These are phyloP conservation scores for Monotropa hypopitys DNA, from an alignment of 179 eudicot species.

Conservation along the genomic window DNA sequence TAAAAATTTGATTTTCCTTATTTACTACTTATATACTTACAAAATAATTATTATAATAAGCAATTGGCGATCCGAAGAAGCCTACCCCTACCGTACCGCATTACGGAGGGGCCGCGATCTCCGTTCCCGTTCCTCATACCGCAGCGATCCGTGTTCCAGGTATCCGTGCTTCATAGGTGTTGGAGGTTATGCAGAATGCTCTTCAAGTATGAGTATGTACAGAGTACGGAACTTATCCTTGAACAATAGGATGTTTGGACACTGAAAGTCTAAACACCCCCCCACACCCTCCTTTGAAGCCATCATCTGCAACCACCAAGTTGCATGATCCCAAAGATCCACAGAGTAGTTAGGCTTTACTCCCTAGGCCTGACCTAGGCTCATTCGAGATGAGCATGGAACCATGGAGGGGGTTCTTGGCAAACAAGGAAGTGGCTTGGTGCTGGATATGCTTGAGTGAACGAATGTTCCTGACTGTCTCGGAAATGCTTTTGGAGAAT, in stretches of 20 bases:
- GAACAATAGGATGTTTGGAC: background rate
- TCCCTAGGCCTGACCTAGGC: background rate
- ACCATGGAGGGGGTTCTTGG: background rate
- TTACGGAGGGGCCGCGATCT: too few species aligned
- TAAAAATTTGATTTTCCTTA: too few species aligned
- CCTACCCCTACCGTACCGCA: too few species aligned
- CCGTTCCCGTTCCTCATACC: too few species aligned
- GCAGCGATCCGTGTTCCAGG: too few species aligned
- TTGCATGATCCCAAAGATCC: background rate
- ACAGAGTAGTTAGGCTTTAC: background rate
- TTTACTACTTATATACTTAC: too few species aligned
- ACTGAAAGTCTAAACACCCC: too few species aligned
- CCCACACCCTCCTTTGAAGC: too few species aligned
- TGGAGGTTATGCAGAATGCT: background rate
- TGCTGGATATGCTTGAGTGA: background rate
- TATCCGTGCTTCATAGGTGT: too few species aligned
- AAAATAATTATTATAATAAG: too few species aligned
- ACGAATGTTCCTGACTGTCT: background rate
- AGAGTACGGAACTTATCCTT: background rate
- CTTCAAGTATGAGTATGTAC: background rate
- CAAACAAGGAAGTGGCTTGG: background rate
- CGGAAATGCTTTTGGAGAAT: too few species aligned
- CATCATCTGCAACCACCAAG: background rate
- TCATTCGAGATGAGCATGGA: background rate
- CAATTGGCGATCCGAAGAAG: too few species aligned